Base-by-base conservation (phyloP, 2,329 filamentous ascomycete species). In the Monilinia polystroma region DNA sequence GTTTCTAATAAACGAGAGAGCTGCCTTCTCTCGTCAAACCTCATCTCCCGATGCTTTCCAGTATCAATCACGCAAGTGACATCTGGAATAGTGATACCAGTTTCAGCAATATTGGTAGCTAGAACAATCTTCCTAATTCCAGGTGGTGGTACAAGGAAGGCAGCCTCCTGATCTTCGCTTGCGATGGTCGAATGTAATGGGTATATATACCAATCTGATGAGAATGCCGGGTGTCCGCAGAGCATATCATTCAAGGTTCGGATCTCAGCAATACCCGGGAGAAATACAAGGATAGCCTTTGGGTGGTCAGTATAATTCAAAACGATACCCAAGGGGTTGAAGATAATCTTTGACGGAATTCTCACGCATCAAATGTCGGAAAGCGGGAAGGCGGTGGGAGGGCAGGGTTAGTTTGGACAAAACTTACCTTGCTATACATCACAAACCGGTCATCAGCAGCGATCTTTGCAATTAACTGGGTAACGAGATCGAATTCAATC, bases 21-120 rank as follows among this genome's bases (percentile, higher is more conserved):
- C 75, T 99, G 95, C 66, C 93, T 85, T 66, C 91, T 87, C 79
- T 99, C 95, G 75, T 99, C 94, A 73, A 96, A 98, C 38, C 94
- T 84, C 94, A 97, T 97, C 78, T 97, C 94, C 71, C 96, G 93
- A 78, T 98, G 94, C 78, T 97, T 98, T 66, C 95, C 95, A 0
- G 93, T 93, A 77, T 99, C 95, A 67, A 99, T 90, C 56, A 99
- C 95, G 73, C 93, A 97, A 0, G 95, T 98, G 41, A 99, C 92
- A 76, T 99, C 95, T 1, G 95, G 95, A 71, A 99, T 99, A 0
- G 95, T 99, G 75, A 99, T 97, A 81, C 95, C 95, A 0, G 95
- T 99, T 78, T 99, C 95, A 5, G 95, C 95, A 77, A 99, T 99
- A 75, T 99, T 99, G 18, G 95, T 99, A 1, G 95, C 93, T 65